Conservation (phyloP, 2,329 filamentous ascomycete species). For the Teratosphaeria viscida region DNA sequence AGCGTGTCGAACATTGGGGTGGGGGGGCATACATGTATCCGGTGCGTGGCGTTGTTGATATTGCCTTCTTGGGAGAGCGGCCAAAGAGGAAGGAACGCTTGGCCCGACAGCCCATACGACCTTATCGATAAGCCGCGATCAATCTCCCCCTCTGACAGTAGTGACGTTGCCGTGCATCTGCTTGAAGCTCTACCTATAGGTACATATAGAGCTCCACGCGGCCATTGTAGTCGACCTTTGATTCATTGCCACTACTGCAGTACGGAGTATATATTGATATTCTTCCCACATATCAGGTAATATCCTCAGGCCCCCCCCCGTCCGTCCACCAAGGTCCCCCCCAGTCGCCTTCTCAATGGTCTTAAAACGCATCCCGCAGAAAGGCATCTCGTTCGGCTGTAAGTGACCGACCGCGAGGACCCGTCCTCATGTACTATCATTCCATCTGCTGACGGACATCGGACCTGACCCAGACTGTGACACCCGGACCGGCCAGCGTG, state of each 20-base stretch:
- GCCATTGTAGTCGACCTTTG: too few species aligned
- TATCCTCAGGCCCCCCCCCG: too few species aligned
- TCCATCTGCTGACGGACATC: background rate
- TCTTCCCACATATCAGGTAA: too few species aligned
- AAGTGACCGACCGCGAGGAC: slow-evolving; percentile 1
- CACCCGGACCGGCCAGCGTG: slow-evolving; percentile 23
- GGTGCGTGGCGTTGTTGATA: background rate
- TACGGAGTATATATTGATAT: too few species aligned
- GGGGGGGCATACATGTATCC: background rate
- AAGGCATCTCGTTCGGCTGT: slow-evolving; percentile 27
- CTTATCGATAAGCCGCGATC: background rate
- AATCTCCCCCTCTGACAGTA: background rate
- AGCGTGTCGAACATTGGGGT: slow-evolving; percentile 74
- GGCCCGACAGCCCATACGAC: background rate
- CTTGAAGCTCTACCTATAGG: too few species aligned
- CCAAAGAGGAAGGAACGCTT: background rate
- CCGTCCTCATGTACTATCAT: too few species aligned
- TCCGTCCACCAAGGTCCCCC: too few species aligned
- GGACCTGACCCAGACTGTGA: slow-evolving; percentile 21
- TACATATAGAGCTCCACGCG: too few species aligned
- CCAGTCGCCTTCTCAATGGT: slow-evolving; percentile 13
- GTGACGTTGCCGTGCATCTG: background rate
- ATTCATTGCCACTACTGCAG: too few species aligned
- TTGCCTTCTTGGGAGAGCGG: background rate
- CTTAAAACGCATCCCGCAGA: slow-evolving; percentile 19